Evolutionary conservation across 768 basidiomycete species (phyloP).

Genomic region (Serendipita sp.): DNA sequence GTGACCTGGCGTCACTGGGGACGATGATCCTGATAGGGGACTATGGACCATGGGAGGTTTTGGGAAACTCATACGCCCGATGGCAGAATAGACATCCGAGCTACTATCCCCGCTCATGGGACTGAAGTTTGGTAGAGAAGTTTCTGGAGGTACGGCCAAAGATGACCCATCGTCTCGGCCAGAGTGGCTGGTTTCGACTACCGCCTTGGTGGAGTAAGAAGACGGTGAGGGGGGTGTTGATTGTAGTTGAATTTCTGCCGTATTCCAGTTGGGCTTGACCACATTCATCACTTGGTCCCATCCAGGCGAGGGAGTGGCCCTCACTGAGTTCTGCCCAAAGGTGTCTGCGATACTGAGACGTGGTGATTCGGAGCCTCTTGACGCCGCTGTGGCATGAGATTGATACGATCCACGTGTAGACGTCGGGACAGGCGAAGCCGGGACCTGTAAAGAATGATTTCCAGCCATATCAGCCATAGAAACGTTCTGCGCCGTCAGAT

Average conservation of each 20-base stretch:
- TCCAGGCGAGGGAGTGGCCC: not conserved
- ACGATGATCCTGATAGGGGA: not conserved
- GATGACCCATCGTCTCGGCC: not conserved
- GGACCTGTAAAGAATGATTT: not conserved
- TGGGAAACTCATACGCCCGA: not conserved
- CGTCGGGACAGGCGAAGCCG: not conserved
- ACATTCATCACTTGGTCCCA: not conserved
- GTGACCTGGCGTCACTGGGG: not conserved
- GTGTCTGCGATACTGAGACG: not conserved
- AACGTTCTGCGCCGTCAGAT: not conserved
- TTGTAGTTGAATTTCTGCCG: not conserved
- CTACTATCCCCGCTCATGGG: not conserved
- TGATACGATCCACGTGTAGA: not conserved
- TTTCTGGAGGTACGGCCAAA: not conserved
- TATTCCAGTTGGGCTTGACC: conserved; percentile 5
- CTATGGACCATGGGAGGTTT: not conserved
- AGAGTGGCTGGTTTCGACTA: not conserved
- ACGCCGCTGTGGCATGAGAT: not conserved
- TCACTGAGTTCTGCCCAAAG: not conserved
- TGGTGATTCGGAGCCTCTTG: not conserved
- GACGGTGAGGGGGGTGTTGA: not conserved
- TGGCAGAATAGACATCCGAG: conserved; percentile 4
- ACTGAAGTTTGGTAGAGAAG: not conserved
- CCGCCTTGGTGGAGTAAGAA: not conserved
- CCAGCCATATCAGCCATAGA: not conserved